Percentiles rank a stretch among this genome's conserved stretches.
These are phyloP conservation scores for Priceomyces haplophilus DNA, from an alignment of 805 yeast genomes.

Conservation along the genomic window DNA sequence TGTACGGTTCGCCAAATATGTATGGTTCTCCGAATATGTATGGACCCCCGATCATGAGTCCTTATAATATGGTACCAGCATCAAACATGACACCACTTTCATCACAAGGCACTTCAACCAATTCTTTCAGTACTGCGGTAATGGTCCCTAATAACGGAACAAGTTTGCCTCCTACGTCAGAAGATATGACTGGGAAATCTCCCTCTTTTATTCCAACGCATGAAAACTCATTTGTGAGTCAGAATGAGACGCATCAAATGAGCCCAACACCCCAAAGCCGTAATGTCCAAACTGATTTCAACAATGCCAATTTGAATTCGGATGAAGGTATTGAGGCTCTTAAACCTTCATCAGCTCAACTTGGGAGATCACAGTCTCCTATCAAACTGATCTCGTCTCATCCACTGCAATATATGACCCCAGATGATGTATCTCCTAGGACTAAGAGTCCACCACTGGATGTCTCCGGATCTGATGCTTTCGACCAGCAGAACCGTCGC, in stretches of 20 bases:
- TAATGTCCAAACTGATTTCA: too few relatives aligned
- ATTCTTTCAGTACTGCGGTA: not conserved
- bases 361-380: not conserved
- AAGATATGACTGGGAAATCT: not conserved
- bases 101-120: not conserved
- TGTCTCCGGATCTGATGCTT: not conserved
- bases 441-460: not conserved
- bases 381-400: not conserved
- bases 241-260: not conserved
- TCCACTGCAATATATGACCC: conserved; percentile 2
- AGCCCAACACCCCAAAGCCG: conserved; percentile 1
- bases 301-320: not conserved
- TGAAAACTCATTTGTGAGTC: not conserved
- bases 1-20: not conserved
- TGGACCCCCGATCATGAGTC: too few relatives aligned
- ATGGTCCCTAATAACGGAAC: not conserved
- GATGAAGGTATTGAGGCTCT: not conserved
- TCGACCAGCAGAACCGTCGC: too few relatives aligned
- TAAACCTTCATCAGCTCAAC: not conserved
- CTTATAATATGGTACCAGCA: too few relatives aligned
- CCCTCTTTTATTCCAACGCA: not conserved
- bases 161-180: not conserved
- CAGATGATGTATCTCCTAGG: not conserved
- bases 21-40: not conserved
- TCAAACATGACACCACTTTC: too few relatives aligned